Conservation (phyloP, 2,329 filamentous ascomycete genomes). For the Aspergillus phoenicis region DNA sequence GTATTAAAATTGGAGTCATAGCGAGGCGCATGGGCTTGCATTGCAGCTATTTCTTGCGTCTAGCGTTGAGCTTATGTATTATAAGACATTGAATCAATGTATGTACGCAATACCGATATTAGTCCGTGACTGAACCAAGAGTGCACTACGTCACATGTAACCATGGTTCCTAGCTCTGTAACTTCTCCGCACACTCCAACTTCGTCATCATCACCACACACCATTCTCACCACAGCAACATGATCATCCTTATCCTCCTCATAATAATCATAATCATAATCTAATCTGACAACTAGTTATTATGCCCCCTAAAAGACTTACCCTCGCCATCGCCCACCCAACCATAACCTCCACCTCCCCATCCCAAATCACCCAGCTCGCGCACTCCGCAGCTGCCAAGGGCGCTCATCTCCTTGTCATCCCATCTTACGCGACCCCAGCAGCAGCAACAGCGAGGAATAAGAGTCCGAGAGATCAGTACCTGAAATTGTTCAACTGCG, state of each 20-base stretch:
- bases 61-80: background rate
- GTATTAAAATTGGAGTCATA: background rate
- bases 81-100: background rate
- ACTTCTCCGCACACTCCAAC: too few species aligned
- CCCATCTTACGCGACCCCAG: slow-evolving; percentile 47
- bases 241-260: background rate
- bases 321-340: slow-evolving; percentile 48
- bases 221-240: background rate
- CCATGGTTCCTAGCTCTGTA: background rate
- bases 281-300: background rate
- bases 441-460: too few species aligned
- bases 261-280: background rate
- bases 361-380: slow-evolving; percentile 62
- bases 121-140: background rate
- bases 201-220: background rate
- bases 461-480: too few species aligned
- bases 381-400: slow-evolving; percentile 51
- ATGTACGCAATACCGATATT: background rate
- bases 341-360: slow-evolving; percentile 60
- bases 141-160: background rate
- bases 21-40: background rate
- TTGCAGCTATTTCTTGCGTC: background rate
- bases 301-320: slow-evolving; percentile 44
- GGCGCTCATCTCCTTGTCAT: slow-evolving; percentile 75
- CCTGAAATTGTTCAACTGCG: too few species aligned